These are phyloP conservation scores for Brassica incana DNA, from an alignment of 345 rosid genomes.

Conservation along the genomic window DNA sequence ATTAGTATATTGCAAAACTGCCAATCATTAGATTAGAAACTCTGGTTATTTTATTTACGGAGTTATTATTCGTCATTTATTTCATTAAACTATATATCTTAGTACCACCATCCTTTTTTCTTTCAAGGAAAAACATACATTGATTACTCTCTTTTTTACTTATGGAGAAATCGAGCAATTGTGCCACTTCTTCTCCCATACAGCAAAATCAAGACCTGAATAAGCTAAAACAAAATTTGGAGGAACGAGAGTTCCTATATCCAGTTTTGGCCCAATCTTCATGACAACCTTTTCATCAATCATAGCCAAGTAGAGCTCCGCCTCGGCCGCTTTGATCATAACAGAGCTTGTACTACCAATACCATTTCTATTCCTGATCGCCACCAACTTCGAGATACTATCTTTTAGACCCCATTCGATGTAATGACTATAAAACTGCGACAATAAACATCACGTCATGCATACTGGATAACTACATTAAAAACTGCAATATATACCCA, in stretches of 20 bases:
- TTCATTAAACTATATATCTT: background rate
- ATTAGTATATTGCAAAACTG: background rate
- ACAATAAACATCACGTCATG: background rate
- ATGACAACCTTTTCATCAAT: slow-evolving; percentile 63
- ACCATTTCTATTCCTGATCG: slow-evolving; percentile 47
- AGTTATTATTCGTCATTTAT: background rate
- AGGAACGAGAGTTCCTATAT: slow-evolving; percentile 61
- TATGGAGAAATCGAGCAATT: background rate
- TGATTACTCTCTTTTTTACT: background rate
- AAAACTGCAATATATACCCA: background rate
- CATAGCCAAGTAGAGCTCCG: background rate
- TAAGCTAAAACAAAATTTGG: slow-evolving; percentile 55
- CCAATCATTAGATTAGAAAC: background rate
- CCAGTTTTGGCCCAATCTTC: slow-evolving; percentile 75
- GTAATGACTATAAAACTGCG: slow-evolving; percentile 1
- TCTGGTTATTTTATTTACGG: background rate
- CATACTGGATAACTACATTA: background rate
- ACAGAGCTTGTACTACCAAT: slow-evolving; percentile 53
- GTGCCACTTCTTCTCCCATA: slow-evolving; percentile 49
- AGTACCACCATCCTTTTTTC: background rate
- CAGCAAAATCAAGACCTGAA: slow-evolving; percentile 45
- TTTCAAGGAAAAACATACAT: background rate
- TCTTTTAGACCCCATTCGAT: background rate
- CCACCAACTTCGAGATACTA: slow-evolving; percentile 40
- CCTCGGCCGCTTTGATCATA: slow-evolving; percentile 16